Percentiles rank a stretch among this genome's conserved stretches.
Conservation (phyloP, 495 filamentous ascomycete genomes). For the Cercophora newfieldiana region DNA sequence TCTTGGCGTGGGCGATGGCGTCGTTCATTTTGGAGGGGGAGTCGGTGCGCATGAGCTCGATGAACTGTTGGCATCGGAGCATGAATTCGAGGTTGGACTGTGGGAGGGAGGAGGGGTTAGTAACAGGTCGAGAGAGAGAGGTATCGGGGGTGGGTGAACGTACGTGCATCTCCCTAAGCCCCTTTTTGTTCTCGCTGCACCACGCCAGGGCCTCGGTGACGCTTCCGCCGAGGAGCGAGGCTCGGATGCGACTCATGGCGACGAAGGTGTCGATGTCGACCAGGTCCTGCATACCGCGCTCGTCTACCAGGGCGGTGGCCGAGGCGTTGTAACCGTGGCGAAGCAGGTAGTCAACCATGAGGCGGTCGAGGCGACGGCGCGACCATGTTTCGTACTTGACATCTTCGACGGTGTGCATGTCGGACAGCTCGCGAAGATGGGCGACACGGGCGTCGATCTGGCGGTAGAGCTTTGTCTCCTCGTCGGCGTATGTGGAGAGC, state of each 20-base stretch:
- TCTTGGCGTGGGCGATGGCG: conserved; percentile 78
- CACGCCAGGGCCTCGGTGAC: conserved; percentile 79
- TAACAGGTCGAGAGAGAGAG: neutral
- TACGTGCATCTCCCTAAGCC: conserved; percentile 80
- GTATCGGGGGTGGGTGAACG: conserved; percentile 23
- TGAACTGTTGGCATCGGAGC: conserved; percentile 92
- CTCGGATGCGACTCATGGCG: conserved; percentile 72
- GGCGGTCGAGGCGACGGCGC: conserved; percentile 71
- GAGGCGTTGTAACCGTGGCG: conserved; percentile 79
- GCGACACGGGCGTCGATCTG: conserved; percentile 73
- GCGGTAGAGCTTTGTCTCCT: conserved; percentile 70
- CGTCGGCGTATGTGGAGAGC: conserved; percentile 71
- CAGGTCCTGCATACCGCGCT: conserved; percentile 66
- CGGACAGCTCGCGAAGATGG: conserved; percentile 76
- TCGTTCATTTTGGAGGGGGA: conserved; percentile 63
- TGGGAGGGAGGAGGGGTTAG: conserved; percentile 38
- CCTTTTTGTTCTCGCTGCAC: conserved; percentile 90
- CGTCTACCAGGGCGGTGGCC: conserved; percentile 69
- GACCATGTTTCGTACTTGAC: conserved; percentile 95
- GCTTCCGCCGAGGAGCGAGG: conserved; percentile 67
- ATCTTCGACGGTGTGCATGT: conserved; percentile 80
- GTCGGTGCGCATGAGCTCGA: conserved; percentile 76
- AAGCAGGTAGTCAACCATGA: conserved; percentile 88
- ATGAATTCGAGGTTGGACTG: conserved; percentile 91
- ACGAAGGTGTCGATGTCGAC: conserved; percentile 90